Evolutionary conservation across 805 yeast species (phyloP), one percentile per base, ranked within the genome.

Genomic region (Metschnikowia hibisci): DNA sequence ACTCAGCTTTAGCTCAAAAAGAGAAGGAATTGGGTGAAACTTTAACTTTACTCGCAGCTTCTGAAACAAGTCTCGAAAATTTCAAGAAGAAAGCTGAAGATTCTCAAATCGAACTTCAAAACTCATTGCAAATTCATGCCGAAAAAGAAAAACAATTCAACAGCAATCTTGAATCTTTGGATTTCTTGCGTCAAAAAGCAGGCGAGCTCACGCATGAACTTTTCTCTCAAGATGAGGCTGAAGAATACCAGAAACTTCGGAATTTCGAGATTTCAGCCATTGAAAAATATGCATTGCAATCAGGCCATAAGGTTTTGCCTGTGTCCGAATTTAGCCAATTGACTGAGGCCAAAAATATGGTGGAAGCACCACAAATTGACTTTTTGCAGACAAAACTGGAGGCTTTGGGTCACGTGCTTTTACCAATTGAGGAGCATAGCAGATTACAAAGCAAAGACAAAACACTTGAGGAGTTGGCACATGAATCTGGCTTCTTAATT

Each of bases 191-290:
- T 9, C 35, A 43, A 11, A 41, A 45, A 29, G 48, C 45, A 11
- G 23, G 18, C 6, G 31, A 18, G 4, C 34, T 25, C 1, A 44
- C 45, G 9, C 31, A 14, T 26, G 38, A 42, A 11, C 16, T 48
- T 14, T 6, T 52, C n/a, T 12, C 48, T 2, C 22, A 13, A 14
- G 45, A 39, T 1, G 41, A 44, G 14, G 32, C 43, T 15, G 41
- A 34, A 4, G 42, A 29, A 11, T 27, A 27, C 12, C 37, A 44
- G 32, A 23, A 36, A 11, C 15, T 28, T 13, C 36, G 41, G 33
- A n/a, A 39, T 13, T 37, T 43, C 3, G 33, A 27, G 3, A 31
- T 35, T 10, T 63, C 64, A 0, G 47, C 50, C 1, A 23, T 62
- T 6, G 51, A 53, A 29, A 30, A 30, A 29, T 37, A 37, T 16